A percentile compares a stretch with the other conserved stretches of the same genome.
These are phyloP conservation scores for Jaminaea rosea DNA, from an alignment of 1,284 basidiomycete genomes.

Conservation along the genomic window DNA sequence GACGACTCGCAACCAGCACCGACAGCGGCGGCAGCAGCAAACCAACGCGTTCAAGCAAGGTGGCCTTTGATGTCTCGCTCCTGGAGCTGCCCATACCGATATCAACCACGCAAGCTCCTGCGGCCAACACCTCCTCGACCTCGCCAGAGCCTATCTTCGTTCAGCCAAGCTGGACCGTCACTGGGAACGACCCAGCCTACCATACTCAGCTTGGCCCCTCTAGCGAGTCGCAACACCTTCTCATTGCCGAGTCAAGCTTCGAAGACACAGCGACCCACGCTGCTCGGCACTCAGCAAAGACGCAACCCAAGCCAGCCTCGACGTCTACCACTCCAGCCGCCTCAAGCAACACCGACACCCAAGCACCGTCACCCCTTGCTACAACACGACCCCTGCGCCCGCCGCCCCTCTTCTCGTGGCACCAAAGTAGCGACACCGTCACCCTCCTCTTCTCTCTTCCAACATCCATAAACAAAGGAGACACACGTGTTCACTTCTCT, in stretches of 20 bases:
- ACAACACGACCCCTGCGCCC: constrained; percentile 6
- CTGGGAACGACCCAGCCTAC: constrained; percentile 18
- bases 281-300: no score
- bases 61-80: constrained; percentile 15
- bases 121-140: not conserved
- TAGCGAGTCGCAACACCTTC: no score
- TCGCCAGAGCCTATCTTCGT: no score
- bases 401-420: constrained; percentile 71
- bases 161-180: constrained; percentile 8
- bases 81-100: constrained; percentile 7
- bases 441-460: constrained; percentile 75
- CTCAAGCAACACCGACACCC: not conserved
- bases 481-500: constrained; percentile 54
- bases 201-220: constrained; percentile 9
- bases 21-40: not conserved
- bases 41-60: constrained; percentile 1
- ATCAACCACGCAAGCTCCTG: no score
- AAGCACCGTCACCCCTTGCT: not conserved
- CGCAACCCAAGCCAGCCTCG: no score
- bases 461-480: constrained; percentile 47
- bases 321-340: no score
- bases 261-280: constrained; percentile 46
- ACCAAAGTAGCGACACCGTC: constrained; percentile 69
- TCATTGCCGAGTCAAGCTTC: constrained; percentile 14
- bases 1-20: not conserved